Conservation (phyloP, 139 green algal species). For the Chloropicon primus region DNA sequence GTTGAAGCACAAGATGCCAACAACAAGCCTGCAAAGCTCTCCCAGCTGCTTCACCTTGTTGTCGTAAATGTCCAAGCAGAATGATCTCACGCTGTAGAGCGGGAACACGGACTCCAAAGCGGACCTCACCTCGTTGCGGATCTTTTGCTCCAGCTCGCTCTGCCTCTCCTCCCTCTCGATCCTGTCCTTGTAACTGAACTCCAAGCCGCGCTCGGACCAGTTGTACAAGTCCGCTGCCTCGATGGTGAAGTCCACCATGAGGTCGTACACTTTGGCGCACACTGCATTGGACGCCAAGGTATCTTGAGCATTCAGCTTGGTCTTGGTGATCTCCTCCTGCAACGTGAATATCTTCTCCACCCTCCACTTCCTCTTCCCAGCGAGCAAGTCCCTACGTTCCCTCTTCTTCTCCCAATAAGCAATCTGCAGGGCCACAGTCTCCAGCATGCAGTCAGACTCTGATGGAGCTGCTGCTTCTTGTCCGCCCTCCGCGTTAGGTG, state of each 20-base stretch:
- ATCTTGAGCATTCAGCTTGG: background rate
- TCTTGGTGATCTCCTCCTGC: background rate
- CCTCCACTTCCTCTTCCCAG: background rate
- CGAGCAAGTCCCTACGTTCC: background rate
- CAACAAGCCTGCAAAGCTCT: conserved; percentile 32
- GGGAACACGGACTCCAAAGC: conserved; percentile 47
- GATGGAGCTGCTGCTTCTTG: background rate
- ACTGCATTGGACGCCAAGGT: background rate
- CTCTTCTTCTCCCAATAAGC: background rate
- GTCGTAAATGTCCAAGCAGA: conserved; percentile 24
- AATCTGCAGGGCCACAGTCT: background rate
- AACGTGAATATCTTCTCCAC: background rate
- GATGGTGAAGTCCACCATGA: background rate
- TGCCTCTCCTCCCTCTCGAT: background rate
- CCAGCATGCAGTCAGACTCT: background rate
- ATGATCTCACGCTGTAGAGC: conserved; percentile 29
- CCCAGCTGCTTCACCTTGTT: conserved; percentile 28
- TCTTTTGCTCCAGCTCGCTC: background rate
- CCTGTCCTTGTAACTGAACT: background rate
- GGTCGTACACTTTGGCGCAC: background rate
- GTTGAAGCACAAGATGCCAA: conserved; percentile 56
- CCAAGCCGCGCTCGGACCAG: background rate
- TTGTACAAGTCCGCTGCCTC: background rate
- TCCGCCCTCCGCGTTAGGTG: background rate
- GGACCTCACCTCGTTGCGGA: background rate